Percentiles rank a stretch among this genome's conserved stretches.
These are phyloP conservation scores for Mentha longifolia DNA, from an alignment of 257 asterid species.

Conservation along the genomic window DNA sequence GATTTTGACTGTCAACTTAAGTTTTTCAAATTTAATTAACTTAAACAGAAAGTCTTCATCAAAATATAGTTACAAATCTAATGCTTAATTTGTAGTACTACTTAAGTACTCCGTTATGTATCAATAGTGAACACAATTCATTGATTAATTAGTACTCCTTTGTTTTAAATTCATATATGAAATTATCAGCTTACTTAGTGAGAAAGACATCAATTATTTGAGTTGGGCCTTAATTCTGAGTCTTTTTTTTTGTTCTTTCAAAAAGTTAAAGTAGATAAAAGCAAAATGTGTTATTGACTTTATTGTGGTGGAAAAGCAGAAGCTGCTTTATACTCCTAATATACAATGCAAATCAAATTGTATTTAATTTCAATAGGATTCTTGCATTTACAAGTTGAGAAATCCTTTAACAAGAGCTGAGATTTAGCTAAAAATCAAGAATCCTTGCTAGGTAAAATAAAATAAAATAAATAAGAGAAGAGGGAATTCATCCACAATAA, in stretches of 20 bases:
- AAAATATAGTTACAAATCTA: background rate
- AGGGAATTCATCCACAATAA: slow-evolving; percentile 33
- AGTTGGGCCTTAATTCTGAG: slow-evolving; percentile 24
- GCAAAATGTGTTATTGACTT: slow-evolving; percentile 42
- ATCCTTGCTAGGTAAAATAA: slow-evolving; percentile 41
- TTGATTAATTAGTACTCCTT: too few species aligned
- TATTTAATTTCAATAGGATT: slow-evolving; percentile 17
- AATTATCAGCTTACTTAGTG: slow-evolving; percentile 15
- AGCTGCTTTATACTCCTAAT: slow-evolving; percentile 34
- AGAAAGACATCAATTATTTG: slow-evolving; percentile 20
- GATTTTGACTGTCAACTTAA: background rate
- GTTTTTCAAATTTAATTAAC: background rate
- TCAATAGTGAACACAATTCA: background rate
- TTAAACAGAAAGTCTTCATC: background rate
- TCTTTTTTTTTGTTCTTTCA: slow-evolving; percentile 6
- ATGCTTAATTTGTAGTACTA: too few species aligned
- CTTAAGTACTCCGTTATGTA: too few species aligned
- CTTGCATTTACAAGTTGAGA: slow-evolving; percentile 11
- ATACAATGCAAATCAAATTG: slow-evolving; percentile 14
- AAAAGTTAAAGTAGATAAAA: slow-evolving; percentile 37
- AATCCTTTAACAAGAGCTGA: slow-evolving; percentile 35
- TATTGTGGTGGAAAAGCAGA: slow-evolving; percentile 55
- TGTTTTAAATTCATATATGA: background rate
- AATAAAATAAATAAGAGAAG: background rate
- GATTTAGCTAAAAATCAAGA: slow-evolving; percentile 45